Conservation (phyloP, 2,329 filamentous ascomycete genomes). For the Pochonia chlamydosporia region DNA sequence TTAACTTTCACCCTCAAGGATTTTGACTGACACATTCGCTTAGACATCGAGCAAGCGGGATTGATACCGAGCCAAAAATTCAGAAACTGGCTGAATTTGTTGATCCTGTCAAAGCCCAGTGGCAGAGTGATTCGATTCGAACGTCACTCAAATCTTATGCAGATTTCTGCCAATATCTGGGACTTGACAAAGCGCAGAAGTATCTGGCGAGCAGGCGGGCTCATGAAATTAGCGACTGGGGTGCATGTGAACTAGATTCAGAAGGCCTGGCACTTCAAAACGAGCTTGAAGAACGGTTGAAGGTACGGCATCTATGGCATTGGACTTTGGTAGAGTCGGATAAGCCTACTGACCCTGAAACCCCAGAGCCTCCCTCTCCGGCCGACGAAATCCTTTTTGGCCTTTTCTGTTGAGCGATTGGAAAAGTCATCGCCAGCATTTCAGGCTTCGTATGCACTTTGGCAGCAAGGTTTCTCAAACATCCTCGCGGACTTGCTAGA, state of each 20-base stretch:
- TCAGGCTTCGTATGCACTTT: constrained; percentile 71
- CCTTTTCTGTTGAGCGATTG: constrained; percentile 84
- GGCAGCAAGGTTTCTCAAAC: constrained; percentile 73
- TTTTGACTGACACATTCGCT: constrained; percentile 5
- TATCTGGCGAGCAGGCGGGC: constrained; percentile 72
- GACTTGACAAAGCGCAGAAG: constrained; percentile 70
- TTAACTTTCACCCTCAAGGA: not conserved
- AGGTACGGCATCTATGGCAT: constrained; percentile 38
- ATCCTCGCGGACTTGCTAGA: constrained; percentile 84
- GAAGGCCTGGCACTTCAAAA: constrained; percentile 75
- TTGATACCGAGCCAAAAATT: constrained; percentile 67
- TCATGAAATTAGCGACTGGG: constrained; percentile 77
- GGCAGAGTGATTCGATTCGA: constrained; percentile 67
- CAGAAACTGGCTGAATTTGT: constrained; percentile 71
- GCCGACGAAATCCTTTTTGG: constrained; percentile 86
- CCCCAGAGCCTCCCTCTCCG: constrained; percentile 67
- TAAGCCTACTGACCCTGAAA: constrained; percentile 7
- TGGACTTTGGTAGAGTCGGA: not conserved
- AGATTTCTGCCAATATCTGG: constrained; percentile 74
- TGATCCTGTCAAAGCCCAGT: constrained; percentile 72
- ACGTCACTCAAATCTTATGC: constrained; percentile 66
- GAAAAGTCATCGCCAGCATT: constrained; percentile 69
- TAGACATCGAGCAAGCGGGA: constrained; percentile 72
- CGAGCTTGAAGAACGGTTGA: constrained; percentile 70
- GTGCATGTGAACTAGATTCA: constrained; percentile 65